Evolutionary conservation across 2,329 filamentous ascomycete species (phyloP), one percentile per base, ranked within the genome.

Genomic region (Cercospora nicotianae): DNA sequence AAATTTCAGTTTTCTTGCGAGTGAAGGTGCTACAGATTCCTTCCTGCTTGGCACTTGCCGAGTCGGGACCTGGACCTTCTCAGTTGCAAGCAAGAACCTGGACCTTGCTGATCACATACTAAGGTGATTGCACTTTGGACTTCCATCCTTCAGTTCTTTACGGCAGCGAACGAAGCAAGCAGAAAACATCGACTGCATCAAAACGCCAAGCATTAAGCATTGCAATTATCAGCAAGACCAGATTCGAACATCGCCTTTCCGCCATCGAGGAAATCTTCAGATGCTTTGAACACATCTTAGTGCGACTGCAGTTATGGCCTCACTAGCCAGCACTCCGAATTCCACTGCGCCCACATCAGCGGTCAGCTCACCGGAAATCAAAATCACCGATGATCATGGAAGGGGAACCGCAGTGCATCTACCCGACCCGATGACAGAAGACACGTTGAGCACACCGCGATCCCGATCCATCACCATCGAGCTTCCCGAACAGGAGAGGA

Each of bases 291-390:
- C 33, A 45, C 42, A 42, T 48, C 20, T 18, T 9, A 42, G 36
- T 18, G 23, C 6, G 20, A 30, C 36, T 28, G 28, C 64, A 60
- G 23, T 36, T 3, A 65, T 65, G 64, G 58, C 39, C 48, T 65
- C 64, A 36, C 57, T 31, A 16, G 18, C 57, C 12, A 61, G 42
- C 57, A 60, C 57, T n/a, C 28, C 57, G 7, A 51, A 23, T 4
- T 55, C 64, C 18, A 55, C 42, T 23, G 42, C 64, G 6, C 39
- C 55, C 8, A 58, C 64, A n/a, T 65, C 64, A 28, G 45, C 36
- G 26, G 31, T 60, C 28, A 65, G 57, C 55, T 65, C 64, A 2
- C 57, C 64, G n/a, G 64, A 65, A 30, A 65, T 61, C 57, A 48
- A 53, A 42, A 36, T 65, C 28, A 65, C 58, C 23, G 58, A 65